A percentile compares a stretch with the other conserved stretches of the same genome.
phyloP scores from a whole-genome alignment of 768 basidiomycete genomes.

The Tephrocybe sp. region DNA sequence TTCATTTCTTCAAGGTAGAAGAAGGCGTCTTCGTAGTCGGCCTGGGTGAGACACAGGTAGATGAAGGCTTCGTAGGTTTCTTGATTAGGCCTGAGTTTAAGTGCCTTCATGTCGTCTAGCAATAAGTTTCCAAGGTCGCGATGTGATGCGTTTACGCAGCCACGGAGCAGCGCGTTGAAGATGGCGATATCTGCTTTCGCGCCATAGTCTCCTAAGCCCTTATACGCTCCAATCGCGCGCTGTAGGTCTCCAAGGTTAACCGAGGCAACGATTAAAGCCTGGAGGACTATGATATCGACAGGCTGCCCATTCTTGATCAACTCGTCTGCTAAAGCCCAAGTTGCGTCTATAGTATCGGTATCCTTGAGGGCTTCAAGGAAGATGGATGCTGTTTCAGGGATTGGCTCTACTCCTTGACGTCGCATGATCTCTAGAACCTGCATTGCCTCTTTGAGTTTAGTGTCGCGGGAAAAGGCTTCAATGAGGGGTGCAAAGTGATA shows the following conservation, averaged over 20 bases:
- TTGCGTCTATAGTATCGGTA: conserved; percentile 54
- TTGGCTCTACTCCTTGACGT: conserved; percentile 45
- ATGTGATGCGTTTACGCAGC: conserved; percentile 57
- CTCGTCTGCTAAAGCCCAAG: conserved; percentile 63
- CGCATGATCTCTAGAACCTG: conserved; percentile 59
- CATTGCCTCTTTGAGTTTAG: conserved; percentile 62
- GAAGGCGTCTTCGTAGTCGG: conserved; percentile 82
- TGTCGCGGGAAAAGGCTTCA: conserved; percentile 63
- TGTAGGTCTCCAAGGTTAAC: conserved; percentile 62
- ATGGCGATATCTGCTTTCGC: conserved; percentile 59
- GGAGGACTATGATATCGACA: conserved; percentile 60
- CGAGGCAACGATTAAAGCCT: conserved; percentile 65
- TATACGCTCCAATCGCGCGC: conserved; percentile 77
- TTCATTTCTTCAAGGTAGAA: conserved; percentile 91
- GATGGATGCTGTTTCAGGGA: conserved; percentile 50
- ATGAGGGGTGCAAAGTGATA: conserved; percentile 77
- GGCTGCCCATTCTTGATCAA: conserved; percentile 48
- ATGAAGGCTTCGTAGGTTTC: conserved; percentile 69
- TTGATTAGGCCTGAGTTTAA: conserved; percentile 50
- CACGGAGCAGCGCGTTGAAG: conserved; percentile 67
- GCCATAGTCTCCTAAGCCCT: conserved; percentile 51
- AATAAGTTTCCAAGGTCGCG: conserved; percentile 67
- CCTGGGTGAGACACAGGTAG: conserved; percentile 64
- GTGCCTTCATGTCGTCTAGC: conserved; percentile 61
- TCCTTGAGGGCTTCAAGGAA: conserved; percentile 42